phyloP scores from a whole-genome alignment of 2,329 filamentous ascomycete genomes.

The Rhexocercosporidium sp. region DNA sequence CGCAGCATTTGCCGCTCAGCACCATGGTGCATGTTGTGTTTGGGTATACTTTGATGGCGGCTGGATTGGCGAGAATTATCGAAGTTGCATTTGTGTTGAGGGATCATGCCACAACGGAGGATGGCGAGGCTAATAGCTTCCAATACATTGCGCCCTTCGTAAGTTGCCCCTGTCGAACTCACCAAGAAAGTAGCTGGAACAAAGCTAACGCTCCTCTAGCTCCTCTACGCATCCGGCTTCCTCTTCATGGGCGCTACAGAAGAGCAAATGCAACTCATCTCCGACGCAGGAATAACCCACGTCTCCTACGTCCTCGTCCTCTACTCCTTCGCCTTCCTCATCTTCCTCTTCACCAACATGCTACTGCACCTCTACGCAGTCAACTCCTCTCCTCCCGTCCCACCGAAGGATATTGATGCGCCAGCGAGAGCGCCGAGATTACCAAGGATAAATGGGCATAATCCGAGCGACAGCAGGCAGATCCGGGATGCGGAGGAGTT shows the following conservation, averaged over 20 bases:
- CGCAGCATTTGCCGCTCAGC: constrained; percentile 82
- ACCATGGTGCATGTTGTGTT: constrained; percentile 89
- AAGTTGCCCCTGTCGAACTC: constrained; percentile 48
- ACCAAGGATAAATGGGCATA: constrained; percentile 43
- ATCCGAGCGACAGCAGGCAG: constrained; percentile 56
- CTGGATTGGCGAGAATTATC: constrained; percentile 81
- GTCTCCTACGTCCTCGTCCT: constrained; percentile 92
- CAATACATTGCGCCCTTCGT: constrained; percentile 74
- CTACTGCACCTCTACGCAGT: constrained; percentile 85
- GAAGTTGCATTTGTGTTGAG: constrained; percentile 88
- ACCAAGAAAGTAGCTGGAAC: background rate
- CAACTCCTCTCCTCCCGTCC: constrained; percentile 46
- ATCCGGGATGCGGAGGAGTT: constrained; percentile 88
- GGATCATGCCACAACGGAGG: constrained; percentile 69
- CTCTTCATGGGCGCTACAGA: constrained; percentile 98
- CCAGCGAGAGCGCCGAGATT: constrained; percentile 24
- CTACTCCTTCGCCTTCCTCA: constrained; percentile 85
- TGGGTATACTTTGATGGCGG: constrained; percentile 94
- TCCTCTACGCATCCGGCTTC: constrained; percentile 91
- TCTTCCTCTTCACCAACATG: constrained; percentile 91
- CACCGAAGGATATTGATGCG: constrained; percentile 39
- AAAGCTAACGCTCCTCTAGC: constrained; percentile 53
- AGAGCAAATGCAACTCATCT: constrained; percentile 87
- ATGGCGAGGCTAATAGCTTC: constrained; percentile 75
- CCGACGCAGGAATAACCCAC: constrained; percentile 77